phyloP scores from a whole-genome alignment of 169 alveolate genomes.

The Plasmodium fragile region DNA sequence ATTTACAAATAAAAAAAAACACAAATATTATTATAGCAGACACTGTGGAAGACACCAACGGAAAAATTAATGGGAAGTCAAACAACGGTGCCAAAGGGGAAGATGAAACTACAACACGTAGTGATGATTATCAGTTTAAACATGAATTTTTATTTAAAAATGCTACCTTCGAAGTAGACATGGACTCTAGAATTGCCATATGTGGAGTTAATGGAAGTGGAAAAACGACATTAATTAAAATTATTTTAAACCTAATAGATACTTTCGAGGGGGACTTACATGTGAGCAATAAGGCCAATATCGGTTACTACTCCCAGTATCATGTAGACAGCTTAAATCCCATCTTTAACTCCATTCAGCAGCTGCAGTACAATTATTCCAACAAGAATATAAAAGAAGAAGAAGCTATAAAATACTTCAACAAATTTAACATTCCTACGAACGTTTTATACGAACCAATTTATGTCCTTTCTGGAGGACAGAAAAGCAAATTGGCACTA shows the following conservation, averaged over 20 bases:
- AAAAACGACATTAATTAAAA: conserved; percentile 95
- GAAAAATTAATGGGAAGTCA: conserved; percentile 8
- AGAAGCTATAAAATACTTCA: conserved; percentile 93
- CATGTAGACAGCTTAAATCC: conserved; percentile 96
- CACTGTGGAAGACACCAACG: conserved; percentile 21
- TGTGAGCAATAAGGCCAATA: conserved; percentile 93
- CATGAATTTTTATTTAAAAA: conserved; percentile 80
- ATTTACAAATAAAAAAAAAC: conserved; percentile 48
- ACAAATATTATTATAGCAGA: conserved; percentile 60
- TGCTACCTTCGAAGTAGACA: conserved; percentile 79
- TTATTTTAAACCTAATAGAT: conserved; percentile 90
- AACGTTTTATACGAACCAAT: conserved; percentile 96
- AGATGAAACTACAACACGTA: conserved; percentile 7
- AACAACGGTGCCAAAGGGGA: neutral
- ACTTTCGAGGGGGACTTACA: conserved; percentile 92
- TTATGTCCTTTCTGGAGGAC: conserved; percentile 98
- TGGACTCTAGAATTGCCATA: conserved; percentile 94
- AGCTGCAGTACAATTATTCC: conserved; percentile 89
- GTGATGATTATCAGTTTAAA: conserved; percentile 58
- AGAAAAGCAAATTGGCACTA: conserved; percentile 96
- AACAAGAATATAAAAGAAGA: conserved; percentile 89
- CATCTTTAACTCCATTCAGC: conserved; percentile 95
- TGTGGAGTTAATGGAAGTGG: conserved; percentile 99
- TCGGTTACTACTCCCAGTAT: conserved; percentile 96
- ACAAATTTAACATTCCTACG: conserved; percentile 95